Evolutionary conservation across 352 stramenopile genomes (phyloP), one percentile per base, ranked within the genome.

Genomic region (Globisporangium polare): DNA sequence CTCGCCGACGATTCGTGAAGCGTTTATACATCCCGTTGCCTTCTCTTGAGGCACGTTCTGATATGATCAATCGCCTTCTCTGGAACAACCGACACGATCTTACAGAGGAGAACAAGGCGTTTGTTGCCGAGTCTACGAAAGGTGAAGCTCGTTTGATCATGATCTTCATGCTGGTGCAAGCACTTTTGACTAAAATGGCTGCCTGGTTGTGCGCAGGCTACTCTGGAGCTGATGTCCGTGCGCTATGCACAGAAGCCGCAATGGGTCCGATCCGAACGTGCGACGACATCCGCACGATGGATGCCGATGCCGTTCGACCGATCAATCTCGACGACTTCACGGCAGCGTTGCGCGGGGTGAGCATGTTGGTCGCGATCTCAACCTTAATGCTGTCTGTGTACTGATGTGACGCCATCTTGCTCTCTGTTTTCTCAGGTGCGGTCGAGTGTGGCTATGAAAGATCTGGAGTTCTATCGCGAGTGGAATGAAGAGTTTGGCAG

Each of bases 21-120:
- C 85, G 95, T 37, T 76, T 99, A 24, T 99, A 99, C 71, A 98
- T 99, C 65, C 96, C 96, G 10, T 69, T 99, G 15, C 97, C 97
- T 18, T 94, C 94, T 10, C 72, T 87, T 53, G 74, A 88, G 31
- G 94, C 93, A 60, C 78, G 96, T 29, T 63, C 92, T 54, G 80
- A 92, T 33, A 71, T 99, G 42, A 61, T 99, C 22, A 83, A 75
- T 20, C 88, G 88, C 0, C 74, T 99, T 27, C 82, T 99, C 22
- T 80, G 83, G 45, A 95, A 96, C 60, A 99, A 99, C 72, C 86
- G 79, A 15, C 86, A 99, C 64, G 80, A 72, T 33, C 63, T 99
- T 29, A 83, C 80, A 2, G 69, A 89, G 13, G 73, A 86, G n/a
- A 89, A 98, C 49, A 89, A 98, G 27, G 68, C 80, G 8, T 87